These are phyloP conservation scores for Davidsoniella neocaledoniae DNA, from an alignment of 2,329 filamentous ascomycete species.

Conservation along the genomic window DNA sequence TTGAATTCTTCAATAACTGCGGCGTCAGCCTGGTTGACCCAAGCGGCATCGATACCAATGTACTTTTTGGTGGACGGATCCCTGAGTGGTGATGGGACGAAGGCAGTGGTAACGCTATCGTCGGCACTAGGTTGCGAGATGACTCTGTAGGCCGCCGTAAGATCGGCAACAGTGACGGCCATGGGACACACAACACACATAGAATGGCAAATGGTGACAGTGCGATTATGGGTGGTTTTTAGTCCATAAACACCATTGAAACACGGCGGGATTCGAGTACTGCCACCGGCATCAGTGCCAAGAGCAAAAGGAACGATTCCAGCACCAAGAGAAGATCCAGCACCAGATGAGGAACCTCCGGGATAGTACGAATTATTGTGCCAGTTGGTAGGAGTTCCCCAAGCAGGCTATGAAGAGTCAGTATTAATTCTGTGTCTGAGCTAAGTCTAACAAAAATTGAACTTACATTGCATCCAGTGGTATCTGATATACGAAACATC, in stretches of 20 bases:
- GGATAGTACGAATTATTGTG: conserved; percentile 62
- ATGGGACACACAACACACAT: conserved; percentile 57
- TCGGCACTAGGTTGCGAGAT: conserved; percentile 57
- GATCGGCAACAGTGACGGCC: conserved; percentile 57
- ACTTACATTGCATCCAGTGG: conserved; percentile 60
- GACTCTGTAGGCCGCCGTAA: conserved; percentile 66
- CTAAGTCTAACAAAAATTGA: not conserved
- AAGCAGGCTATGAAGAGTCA: conserved; percentile 28
- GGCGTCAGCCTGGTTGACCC: conserved; percentile 35
- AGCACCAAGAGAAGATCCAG: conserved; percentile 49
- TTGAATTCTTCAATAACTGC: conserved; percentile 46
- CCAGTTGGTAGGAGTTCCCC: conserved; percentile 63
- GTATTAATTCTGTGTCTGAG: not conserved
- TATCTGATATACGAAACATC: conserved; percentile 31
- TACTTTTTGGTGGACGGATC: conserved; percentile 32
- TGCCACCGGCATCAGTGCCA: conserved; percentile 62
- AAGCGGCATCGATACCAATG: conserved; percentile 52
- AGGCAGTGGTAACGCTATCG: conserved; percentile 42
- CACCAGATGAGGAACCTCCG: conserved; percentile 66
- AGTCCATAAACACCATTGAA: conserved; percentile 73
- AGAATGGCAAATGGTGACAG: conserved; percentile 36
- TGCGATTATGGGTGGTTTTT: conserved; percentile 60
- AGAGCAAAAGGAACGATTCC: conserved; percentile 61
- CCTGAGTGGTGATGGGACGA: conserved; percentile 38
- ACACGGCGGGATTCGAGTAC: conserved; percentile 52